Conservation (phyloP, 2,329 filamentous ascomycete genomes). For the Stemphylium beticola region DNA sequence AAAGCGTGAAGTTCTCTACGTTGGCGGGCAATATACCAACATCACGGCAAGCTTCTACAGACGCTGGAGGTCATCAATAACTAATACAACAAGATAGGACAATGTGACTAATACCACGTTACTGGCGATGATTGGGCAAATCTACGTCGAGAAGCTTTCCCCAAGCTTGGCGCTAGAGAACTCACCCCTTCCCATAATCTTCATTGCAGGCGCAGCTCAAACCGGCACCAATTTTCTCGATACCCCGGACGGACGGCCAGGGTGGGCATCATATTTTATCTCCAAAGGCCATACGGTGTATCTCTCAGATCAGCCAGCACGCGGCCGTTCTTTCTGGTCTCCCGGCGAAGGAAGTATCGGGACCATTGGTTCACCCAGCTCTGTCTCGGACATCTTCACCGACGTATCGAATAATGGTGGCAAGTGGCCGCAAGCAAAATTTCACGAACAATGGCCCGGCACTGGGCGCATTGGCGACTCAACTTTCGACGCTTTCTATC, state of each 20-base stretch:
- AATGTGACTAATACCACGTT: slow-evolving; percentile 7
- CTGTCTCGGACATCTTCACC: slow-evolving; percentile 13
- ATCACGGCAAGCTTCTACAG: slow-evolving; percentile 11
- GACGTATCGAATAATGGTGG: slow-evolving; percentile 2
- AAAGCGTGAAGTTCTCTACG: slow-evolving; percentile 24
- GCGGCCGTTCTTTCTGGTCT: slow-evolving; percentile 52
- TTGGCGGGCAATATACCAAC: slow-evolving; percentile 21
- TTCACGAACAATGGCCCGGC: slow-evolving; percentile 54
- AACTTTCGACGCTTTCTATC: slow-evolving; percentile 57
- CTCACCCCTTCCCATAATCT: slow-evolving; percentile 8
- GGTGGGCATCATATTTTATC: slow-evolving; percentile 59
- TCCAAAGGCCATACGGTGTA: slow-evolving; percentile 55
- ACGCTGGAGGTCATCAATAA: neutral
- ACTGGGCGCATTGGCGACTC: slow-evolving; percentile 51
- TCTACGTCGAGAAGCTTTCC: slow-evolving; percentile 26
- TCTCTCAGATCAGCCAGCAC: slow-evolving; percentile 55
- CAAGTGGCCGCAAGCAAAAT: slow-evolving; percentile 50
- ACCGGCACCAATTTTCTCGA: slow-evolving; percentile 38
- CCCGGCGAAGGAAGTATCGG: slow-evolving; percentile 1
- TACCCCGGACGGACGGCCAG: slow-evolving; percentile 56
- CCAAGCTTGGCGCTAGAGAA: neutral
- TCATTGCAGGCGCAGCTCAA: slow-evolving; percentile 23
- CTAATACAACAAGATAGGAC: slow-evolving; percentile 8
- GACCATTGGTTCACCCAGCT: slow-evolving; percentile 3
- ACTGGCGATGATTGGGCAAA: slow-evolving; percentile 13